Conservation (phyloP, 2,329 filamentous ascomycete genomes). For the Penicillium sumatraense region DNA sequence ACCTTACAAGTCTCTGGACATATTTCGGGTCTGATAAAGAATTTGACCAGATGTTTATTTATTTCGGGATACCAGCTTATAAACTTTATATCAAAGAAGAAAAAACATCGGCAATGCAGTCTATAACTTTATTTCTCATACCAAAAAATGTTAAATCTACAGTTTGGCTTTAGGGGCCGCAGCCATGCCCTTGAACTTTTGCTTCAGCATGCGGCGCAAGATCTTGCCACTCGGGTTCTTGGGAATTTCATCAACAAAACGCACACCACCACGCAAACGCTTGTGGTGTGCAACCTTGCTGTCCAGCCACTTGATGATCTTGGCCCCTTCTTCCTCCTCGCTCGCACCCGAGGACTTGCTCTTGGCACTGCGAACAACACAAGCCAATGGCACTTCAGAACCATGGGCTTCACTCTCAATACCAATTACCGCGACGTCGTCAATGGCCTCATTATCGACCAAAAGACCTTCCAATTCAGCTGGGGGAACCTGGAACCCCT, state of each 20-base stretch:
- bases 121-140: neutral
- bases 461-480: constrained; percentile 67
- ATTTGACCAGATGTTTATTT: neutral
- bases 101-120: neutral
- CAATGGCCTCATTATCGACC: constrained; percentile 53
- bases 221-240: constrained; percentile 57
- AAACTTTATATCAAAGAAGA: neutral
- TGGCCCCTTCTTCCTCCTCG: constrained; percentile 54
- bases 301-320: constrained; percentile 48
- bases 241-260: constrained; percentile 52
- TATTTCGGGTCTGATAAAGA: neutral
- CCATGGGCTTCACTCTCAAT: constrained; percentile 64
- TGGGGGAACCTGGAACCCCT: constrained; percentile 73
- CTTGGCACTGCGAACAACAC: constrained; percentile 57
- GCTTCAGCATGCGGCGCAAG: constrained; percentile 49
- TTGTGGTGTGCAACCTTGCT: constrained; percentile 51
- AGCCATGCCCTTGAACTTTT: constrained; percentile 45
- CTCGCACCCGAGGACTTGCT: constrained; percentile 51
- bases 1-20: neutral
- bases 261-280: constrained; percentile 50
- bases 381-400: constrained; percentile 71
- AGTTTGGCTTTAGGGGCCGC: constrained; percentile 46
- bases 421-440: constrained; percentile 68
- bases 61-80: neutral
- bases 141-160: constrained; percentile 24